Evolutionary conservation across 805 yeast species (phyloP), one percentile per base, ranked within the genome.

Genomic region (Suhomyces sp.): DNA sequence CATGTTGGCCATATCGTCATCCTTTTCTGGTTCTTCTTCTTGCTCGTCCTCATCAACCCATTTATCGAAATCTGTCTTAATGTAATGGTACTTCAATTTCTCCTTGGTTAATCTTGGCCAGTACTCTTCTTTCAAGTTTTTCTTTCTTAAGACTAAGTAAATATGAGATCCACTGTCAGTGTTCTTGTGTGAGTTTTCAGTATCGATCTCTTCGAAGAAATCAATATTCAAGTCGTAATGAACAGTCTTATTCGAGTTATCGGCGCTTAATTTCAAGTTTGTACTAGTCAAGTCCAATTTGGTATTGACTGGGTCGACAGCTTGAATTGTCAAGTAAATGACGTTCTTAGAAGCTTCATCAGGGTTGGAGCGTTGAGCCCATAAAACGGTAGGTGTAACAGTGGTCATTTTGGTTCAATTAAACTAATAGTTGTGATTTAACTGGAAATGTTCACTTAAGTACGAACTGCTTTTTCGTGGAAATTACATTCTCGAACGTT

Each of bases 11-110:
- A 71, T 57, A 46, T 67, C 72, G 22, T 65, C 70, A 19, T 68
- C 82, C 23, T 72, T 79, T 42, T 78, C 86, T 9, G 76, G 78
- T 49, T 71, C 76, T 54, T 85, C 92, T 41, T 90, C 91, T 73
- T 93, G 99, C 73, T 93, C 99, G 67, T 93, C 99, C 76, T 93
- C 98, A 67, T 93, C 99, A 41, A 89, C 96, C 99, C 99, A 93
- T 71, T 86, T 89, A 76, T 92, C 97, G 67, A 93, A 93, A 67
- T 93, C 98, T 12, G 99, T 93, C 78, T 89, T 88, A 68, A 93
- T 82, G 72, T 82, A 89, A 59, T 85, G 90, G 56, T 80, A 82
- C 68, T 86, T 90, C 65, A 81, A 78, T 76, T 91, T 90, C 63
- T 88, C 92, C 73, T 91, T 92, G 52, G 92, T 87, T 68, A 93